Evolutionary conservation across 1,284 basidiomycete species (phyloP).

Genomic region (Phellinidium pouzarii): DNA sequence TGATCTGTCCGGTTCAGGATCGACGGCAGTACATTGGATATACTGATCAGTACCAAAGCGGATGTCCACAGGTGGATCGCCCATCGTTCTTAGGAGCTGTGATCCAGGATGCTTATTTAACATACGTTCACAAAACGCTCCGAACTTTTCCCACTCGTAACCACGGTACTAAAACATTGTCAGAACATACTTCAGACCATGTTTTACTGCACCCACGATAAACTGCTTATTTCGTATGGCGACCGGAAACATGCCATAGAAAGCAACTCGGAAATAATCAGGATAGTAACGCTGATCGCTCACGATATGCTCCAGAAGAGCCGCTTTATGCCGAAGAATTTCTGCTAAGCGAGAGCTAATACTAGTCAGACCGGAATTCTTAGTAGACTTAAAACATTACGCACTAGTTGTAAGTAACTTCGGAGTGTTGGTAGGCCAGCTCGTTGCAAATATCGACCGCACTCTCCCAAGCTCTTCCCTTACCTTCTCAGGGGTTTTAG

Average conservation of each 20-base stretch:
- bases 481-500: conserved; percentile 42
- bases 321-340: conserved; percentile 79
- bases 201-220: conserved; percentile 46
- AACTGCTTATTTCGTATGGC: conserved; percentile 84
- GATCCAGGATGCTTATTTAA: conserved; percentile 89
- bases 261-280: conserved; percentile 91
- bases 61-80: conserved; percentile 77
- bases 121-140: conserved; percentile 87
- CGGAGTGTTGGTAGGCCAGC: conserved; percentile 76
- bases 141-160: conserved; percentile 85
- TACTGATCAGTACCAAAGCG: conserved; percentile 78
- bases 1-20: conserved; percentile 78
- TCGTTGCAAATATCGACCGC: conserved; percentile 93
- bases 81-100: conserved; percentile 68
- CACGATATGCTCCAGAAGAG: conserved; percentile 78
- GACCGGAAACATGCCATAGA: conserved; percentile 85
- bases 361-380: conserved; percentile 2
- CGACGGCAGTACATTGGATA: conserved; percentile 83
- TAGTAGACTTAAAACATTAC: conserved; percentile 24
- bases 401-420: conserved; percentile 86
- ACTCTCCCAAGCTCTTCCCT: conserved; percentile 94
- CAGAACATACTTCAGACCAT: conserved; percentile 7
- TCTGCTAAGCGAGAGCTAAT: conserved; percentile 75
- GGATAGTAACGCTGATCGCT: conserved; percentile 78
- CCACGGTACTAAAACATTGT: conserved; percentile 66